These are phyloP conservation scores for Linnemannia elongata DNA, from an alignment of 192 early-diverging fungal species.

Conservation along the genomic window DNA sequence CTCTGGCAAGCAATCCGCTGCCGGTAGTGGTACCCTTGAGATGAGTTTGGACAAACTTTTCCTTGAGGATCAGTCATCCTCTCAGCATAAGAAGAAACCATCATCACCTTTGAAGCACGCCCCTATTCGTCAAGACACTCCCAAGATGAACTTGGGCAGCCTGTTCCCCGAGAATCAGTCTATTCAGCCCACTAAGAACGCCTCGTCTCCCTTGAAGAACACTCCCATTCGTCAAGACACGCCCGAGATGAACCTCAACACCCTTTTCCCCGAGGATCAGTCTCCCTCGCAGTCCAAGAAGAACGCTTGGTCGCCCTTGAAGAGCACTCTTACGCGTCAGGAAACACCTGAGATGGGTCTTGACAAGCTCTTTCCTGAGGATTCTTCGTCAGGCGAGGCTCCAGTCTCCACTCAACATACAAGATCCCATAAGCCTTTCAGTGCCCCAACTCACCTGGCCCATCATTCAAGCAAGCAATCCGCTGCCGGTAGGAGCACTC, in stretches of 20 bases:
- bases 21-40: neutral
- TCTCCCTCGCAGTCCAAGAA: neutral
- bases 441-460: neutral
- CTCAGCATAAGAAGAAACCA: too few species aligned
- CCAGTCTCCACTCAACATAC: neutral
- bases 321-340: neutral
- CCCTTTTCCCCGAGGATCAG: constrained; percentile 14
- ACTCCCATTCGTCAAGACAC: neutral
- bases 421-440: too few species aligned
- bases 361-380: neutral
- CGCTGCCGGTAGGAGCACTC: too few species aligned
- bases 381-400: neutral
- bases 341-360: neutral
- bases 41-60: neutral
- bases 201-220: neutral
- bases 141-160: constrained; percentile 9
- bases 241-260: constrained; percentile 16
- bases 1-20: neutral
- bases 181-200: neutral
- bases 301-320: neutral
- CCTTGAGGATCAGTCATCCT: too few species aligned
- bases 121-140: neutral
- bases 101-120: neutral
- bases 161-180: too few species aligned
- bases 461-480: neutral